A percentile compares a stretch with the other conserved stretches of the same genome.
Evolutionary conservation across 2,329 filamentous ascomycete genomes (phyloP).

Genomic region (Penicillium hesseltinei): DNA sequence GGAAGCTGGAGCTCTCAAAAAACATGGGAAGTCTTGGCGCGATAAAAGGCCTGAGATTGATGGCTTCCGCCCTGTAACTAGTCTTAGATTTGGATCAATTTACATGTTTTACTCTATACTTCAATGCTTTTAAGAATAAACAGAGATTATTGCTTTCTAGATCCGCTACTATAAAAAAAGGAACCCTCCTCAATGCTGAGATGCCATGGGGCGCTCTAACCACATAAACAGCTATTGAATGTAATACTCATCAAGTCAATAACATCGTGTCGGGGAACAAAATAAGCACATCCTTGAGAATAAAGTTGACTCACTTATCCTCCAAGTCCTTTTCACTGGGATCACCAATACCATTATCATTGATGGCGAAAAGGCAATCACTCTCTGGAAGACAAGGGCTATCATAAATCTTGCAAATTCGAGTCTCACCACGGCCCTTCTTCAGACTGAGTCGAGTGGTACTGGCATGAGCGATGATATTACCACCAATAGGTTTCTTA

Average conservation of each 20-base stretch:
- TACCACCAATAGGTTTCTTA: constrained; percentile 98
- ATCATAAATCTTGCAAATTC: constrained; percentile 99
- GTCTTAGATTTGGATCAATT: not conserved
- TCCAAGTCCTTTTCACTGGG: constrained; percentile 94
- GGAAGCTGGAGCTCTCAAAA: constrained; percentile 35
- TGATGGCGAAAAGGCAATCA: constrained; percentile 94
- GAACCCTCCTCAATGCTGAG: not conserved
- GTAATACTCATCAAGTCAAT: constrained; percentile 22
- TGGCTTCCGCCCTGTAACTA: not conserved
- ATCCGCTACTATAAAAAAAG: not conserved
- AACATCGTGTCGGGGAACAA: constrained; percentile 25
- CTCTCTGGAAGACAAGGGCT: constrained; percentile 95
- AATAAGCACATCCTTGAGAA: not conserved
- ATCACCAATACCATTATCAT: constrained; percentile 94
- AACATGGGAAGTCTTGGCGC: constrained; percentile 38
- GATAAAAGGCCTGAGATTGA: constrained; percentile 7
- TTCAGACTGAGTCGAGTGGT: constrained; percentile 93
- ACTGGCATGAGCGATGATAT: constrained; percentile 97
- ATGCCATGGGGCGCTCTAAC: constrained; percentile 1
- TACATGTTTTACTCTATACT: not conserved
- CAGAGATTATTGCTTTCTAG: not conserved
- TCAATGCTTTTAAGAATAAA: not conserved
- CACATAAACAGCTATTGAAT: constrained; percentile 6
- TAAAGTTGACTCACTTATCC: constrained; percentile 58
- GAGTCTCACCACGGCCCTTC: constrained; percentile 91